Base-by-base conservation (phyloP, 495 filamentous ascomycete genomes). In the Sphaerosporella brunnea region DNA sequence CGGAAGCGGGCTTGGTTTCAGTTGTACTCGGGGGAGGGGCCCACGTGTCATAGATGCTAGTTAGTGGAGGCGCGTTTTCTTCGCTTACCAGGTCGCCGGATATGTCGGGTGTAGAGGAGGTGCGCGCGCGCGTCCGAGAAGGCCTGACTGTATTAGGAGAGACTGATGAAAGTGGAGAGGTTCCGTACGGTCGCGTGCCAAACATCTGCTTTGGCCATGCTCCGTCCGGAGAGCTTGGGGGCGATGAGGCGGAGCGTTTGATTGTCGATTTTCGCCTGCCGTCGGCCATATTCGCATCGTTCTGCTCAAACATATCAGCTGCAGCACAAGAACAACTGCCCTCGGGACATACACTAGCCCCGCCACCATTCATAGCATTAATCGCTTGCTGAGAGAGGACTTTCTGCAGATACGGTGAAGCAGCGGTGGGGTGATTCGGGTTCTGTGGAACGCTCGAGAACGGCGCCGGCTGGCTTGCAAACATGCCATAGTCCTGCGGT, bases 191-290 rank as follows among this genome's bases (percentile, higher is more conserved):
- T 18, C 56, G 55, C 7, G 56, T 60, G 19, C 56, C 56, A 39
- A 59, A 59, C 55, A 58, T 59, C 45, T 46, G 47, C 35, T 58
- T 59, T 0, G 56, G 56, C 56, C 56, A 59, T 24, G 49, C 46
- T 11, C 51, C 51, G 19, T 54, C 51, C 19, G 46, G 46, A 2
- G 55, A 52, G 40, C 30, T 46, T 24, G 56, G 56, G 2, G 56
- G 56, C 0, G 56, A 59, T 20, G 44, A 46, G 13, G 36, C 53
- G 13, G 45, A 23, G 15, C 36, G 32, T 20, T 48, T 48, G 10
- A 48, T 18, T 21, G 9, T 37, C 7, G 55, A 42, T 50, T 58
- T 58, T 32, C 55, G 37, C 23, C 55, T 38, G 43, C 54, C 50
- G 44, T 58, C 55, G 18, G 21, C 4, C 19, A 43, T 28, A 10